A percentile compares a stretch with the other conserved stretches of the same genome.
phyloP scores from a whole-genome alignment of 768 basidiomycete species.

The Mycena haematopus region DNA sequence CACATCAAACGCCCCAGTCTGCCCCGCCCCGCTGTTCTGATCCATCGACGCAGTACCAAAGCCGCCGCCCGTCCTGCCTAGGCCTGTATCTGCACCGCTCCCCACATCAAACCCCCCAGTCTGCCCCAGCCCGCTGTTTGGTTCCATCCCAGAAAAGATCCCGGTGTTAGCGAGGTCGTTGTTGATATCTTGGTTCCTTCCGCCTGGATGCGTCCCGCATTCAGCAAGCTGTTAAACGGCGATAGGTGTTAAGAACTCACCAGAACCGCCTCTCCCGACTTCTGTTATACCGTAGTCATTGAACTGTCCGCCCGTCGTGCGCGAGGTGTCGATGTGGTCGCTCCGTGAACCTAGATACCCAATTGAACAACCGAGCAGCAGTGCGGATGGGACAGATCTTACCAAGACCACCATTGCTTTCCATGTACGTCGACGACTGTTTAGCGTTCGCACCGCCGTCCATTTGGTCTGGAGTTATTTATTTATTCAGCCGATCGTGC shows the following conservation, averaged over 20 bases:
- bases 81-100: background rate
- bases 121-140: background rate
- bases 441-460: background rate
- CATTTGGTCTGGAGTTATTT: background rate
- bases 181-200: background rate
- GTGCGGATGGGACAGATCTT: too few species aligned
- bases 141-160: constrained; percentile 1
- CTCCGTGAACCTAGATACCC: too few species aligned
- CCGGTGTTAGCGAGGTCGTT: background rate
- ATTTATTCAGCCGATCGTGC: background rate
- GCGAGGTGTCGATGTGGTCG: too few species aligned
- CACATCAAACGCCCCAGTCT: background rate
- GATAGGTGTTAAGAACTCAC: too few species aligned
- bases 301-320: background rate
- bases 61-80: background rate
- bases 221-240: too few species aligned
- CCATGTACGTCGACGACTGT: too few species aligned
- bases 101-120: background rate
- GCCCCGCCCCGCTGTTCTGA: constrained; percentile 4
- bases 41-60: background rate
- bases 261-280: too few species aligned
- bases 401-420: too few species aligned
- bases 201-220: background rate
- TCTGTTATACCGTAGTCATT: background rate
- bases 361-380: too few species aligned